These are phyloP conservation scores for Chalciporus chontae DNA, from an alignment of 768 basidiomycete genomes.

Conservation along the genomic window DNA sequence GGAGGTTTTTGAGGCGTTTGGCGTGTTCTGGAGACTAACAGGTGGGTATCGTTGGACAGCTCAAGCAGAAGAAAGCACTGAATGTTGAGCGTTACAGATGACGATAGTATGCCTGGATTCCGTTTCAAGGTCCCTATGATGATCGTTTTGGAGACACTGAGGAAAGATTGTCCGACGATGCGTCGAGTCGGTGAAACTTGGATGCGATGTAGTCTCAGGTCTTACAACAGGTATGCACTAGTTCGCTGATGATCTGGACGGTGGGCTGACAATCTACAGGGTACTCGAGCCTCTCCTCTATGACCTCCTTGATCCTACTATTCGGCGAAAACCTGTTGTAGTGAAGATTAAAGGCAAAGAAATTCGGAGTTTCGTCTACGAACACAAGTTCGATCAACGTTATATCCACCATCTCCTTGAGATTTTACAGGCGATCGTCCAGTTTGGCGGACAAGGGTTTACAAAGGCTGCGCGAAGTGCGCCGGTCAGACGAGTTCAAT, in stretches of 20 bases:
- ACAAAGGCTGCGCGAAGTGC: constrained; percentile 68
- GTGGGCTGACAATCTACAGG: constrained; percentile 38
- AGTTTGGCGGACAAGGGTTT: constrained; percentile 89
- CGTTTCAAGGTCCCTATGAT: constrained; percentile 83
- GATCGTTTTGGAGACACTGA: constrained; percentile 79
- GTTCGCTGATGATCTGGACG: neutral
- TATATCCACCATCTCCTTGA: constrained; percentile 73
- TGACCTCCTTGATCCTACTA: constrained; percentile 69
- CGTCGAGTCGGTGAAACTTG: constrained; percentile 89
- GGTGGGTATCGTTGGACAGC: constrained; percentile 43
- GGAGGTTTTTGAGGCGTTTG: constrained; percentile 82
- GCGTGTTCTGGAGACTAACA: constrained; percentile 86
- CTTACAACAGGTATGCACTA: constrained; percentile 70
- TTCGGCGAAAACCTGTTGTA: constrained; percentile 48
- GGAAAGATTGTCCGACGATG: constrained; percentile 67
- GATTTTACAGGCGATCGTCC: constrained; percentile 68
- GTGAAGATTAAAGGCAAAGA: constrained; percentile 62
- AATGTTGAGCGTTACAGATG: constrained; percentile 49
- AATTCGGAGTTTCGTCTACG: constrained; percentile 64
- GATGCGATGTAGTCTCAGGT: constrained; percentile 93
- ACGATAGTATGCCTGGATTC: constrained; percentile 76
- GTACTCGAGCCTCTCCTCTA: constrained; percentile 84
- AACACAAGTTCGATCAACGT: constrained; percentile 73
- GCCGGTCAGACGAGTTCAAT: constrained; percentile 59
- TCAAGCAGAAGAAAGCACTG: neutral